phyloP scores from a whole-genome alignment of 129 eudicot species.

The Silybum marianum region DNA sequence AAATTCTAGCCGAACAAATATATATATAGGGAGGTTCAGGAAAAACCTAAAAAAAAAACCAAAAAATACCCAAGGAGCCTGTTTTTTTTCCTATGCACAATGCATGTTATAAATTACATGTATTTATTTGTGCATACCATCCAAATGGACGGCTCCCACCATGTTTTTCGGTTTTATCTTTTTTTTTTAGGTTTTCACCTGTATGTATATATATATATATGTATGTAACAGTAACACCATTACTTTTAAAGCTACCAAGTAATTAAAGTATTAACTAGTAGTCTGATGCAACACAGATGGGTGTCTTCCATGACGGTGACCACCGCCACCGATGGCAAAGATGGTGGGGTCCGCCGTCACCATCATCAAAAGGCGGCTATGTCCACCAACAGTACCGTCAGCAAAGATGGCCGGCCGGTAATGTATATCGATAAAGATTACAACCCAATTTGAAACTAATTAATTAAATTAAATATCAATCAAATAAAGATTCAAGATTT shows the following conservation, averaged over 20 bases:
- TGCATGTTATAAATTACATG: too few species aligned
- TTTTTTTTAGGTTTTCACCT: too few species aligned
- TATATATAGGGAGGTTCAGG: too few species aligned
- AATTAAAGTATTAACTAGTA: not conserved
- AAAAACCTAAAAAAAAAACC: too few species aligned
- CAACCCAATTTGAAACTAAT: not conserved
- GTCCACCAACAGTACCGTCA: not conserved
- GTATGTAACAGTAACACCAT: not conserved
- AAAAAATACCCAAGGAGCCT: too few species aligned
- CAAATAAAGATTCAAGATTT: not conserved
- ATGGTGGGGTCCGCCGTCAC: not conserved
- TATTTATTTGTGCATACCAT: too few species aligned
- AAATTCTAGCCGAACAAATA: too few species aligned
- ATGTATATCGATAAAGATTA: not conserved
- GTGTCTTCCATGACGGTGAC: not conserved
- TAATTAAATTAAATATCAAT: not conserved
- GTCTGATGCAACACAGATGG: not conserved
- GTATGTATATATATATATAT: too few species aligned
- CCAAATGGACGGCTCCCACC: too few species aligned
- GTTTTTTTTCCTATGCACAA: too few species aligned
- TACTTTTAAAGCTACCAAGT: not conserved
- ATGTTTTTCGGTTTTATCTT: too few species aligned
- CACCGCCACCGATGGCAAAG: not conserved
- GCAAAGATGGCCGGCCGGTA: not conserved
- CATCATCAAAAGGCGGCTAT: conserved; percentile 6